Base-by-base conservation (phyloP, 148 eudicot genomes). In the Camellia lanceoleosa region DNA sequence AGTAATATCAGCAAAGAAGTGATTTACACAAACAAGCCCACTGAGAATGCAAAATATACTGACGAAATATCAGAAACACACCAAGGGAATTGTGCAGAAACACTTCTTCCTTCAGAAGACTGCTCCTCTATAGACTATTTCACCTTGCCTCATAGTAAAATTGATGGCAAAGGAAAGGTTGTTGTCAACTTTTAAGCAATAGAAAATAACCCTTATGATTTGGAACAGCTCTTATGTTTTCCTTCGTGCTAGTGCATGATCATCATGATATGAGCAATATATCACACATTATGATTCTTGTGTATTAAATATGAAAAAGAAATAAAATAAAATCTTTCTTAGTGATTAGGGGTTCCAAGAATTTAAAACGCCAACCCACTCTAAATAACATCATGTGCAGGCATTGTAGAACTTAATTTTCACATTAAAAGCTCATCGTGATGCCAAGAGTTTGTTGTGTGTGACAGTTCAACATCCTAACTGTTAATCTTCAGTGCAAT, bases 51-150 rank as follows among this genome's bases (percentile, higher is more conserved):
- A 0, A 43, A 58, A 20, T 8, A 41, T 20, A 49, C 8, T 10
- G 59, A 7, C 0, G 43, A 20, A 72, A 52, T 8, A n/a, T 51
- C 75, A 72, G 59, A 52, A 54, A n/a, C 1, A 20, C 14, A 18
- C 20, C 68, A 59, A 1, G 82, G 77, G 10, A 30, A 2, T 54
- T 60, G 49, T 49, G 58, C 4, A 80, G 80, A 70, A 69, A 63
- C 79, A 68, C 80, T 74, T 66, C 69, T 41, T 68, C 23, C 73
- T n/a, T 47, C 78, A 79, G 70, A 64, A 67, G 9, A 62, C 65
- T n/a, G 23, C 11, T 16, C 23, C 65, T 16, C 23, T 62, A 30
- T 5, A 13, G 38, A 11, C 15, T 5, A 9, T 1, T 62, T n/a
- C 23, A 59, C 51, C 46, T 43, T 42, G 51, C 71, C 71, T 42